Base-by-base conservation (phyloP, 2,329 filamentous ascomycete species). In the Zasmidium cellare region DNA sequence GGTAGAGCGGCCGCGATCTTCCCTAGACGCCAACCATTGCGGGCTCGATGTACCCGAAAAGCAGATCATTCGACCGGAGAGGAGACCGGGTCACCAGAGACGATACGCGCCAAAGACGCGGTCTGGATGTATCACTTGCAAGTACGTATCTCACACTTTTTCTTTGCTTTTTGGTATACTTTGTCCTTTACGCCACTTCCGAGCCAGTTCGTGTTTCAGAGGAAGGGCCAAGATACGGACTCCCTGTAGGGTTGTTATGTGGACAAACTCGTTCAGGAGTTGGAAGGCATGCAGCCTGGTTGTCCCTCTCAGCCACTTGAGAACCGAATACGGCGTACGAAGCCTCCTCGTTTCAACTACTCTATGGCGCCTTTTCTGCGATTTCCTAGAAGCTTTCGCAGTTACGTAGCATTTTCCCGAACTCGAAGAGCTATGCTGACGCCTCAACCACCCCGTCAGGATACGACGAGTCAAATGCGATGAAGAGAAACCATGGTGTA, bases 391-490 rank as follows among this genome's bases (percentile, higher is more conserved):
- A 28, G 25, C 25, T 28, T 5, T 28, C 6, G 11, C 11, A 11
- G 11, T 28, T 28, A 28, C 11, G 25, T 6, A 5, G 25, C 25
- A 6, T 28, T 28, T n/a, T n/a, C n/a, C n/a, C n/a, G 14, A 31
- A 14, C 28, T 31, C 7, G 35, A 9, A 9, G 35, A 41, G 12
- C 35, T 28, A 31, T 18, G 46, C 58, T 57, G 48, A 60, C 44
- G 5, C 24, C 22, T 28, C 14, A 51, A 11, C 35, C 6, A 41
- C 7, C 7, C 28, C 25, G 12, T 22, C n/a, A 84, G 81, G 70
- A 77, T 82, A 28, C 79, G 82, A 51, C 80, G 82, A 56, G 78
- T 84, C 53, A 84, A 84, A 67, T 85, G 82, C 67, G 82, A 84
- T 61, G 82, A 85, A 70, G 72, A 70, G 18, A 83, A 80, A 56